phyloP scores from a whole-genome alignment of 2,329 filamentous ascomycete genomes.

The Arthrobotrys sphaeroides region DNA sequence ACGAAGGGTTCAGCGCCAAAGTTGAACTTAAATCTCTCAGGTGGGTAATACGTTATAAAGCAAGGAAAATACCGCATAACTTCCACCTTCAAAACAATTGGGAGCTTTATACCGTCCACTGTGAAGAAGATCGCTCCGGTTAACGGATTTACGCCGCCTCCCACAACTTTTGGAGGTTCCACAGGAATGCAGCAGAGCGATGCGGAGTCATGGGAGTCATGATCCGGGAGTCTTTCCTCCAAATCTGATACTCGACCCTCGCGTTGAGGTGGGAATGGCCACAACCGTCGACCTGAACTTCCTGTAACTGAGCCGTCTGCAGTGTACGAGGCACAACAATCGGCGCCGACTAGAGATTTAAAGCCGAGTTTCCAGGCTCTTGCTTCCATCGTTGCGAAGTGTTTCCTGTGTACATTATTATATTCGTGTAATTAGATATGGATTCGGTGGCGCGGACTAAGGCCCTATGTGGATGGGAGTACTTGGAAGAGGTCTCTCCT shows the following conservation, averaged over 20 bases:
- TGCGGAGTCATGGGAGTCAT: neutral
- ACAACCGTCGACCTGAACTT: too few relatives aligned
- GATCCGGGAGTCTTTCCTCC: too few relatives aligned
- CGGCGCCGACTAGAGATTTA: too few relatives aligned
- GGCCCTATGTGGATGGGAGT: neutral
- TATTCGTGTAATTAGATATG: too few relatives aligned
- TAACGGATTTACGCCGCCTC: slow-evolving; percentile 22
- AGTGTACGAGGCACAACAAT: too few relatives aligned
- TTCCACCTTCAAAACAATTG: neutral
- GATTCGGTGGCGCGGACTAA: neutral
- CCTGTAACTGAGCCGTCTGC: too few relatives aligned
- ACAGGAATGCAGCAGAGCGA: neutral
- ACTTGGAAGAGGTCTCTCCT: neutral
- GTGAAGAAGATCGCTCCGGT: slow-evolving; percentile 13
- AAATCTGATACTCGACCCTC: too few relatives aligned
- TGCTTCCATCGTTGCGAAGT: too few relatives aligned
- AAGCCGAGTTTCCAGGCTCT: too few relatives aligned
- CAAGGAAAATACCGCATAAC: neutral
- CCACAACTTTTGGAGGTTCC: neutral
- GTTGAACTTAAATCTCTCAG: neutral
- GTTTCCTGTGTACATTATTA: too few relatives aligned
- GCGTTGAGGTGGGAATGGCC: too few relatives aligned
- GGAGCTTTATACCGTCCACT: neutral
- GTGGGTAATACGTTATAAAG: neutral
- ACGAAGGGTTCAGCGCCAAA: slow-evolving; percentile 16